Base-by-base conservation (phyloP, 768 basidiomycete species). In the Boletus tomentosulus region DNA sequence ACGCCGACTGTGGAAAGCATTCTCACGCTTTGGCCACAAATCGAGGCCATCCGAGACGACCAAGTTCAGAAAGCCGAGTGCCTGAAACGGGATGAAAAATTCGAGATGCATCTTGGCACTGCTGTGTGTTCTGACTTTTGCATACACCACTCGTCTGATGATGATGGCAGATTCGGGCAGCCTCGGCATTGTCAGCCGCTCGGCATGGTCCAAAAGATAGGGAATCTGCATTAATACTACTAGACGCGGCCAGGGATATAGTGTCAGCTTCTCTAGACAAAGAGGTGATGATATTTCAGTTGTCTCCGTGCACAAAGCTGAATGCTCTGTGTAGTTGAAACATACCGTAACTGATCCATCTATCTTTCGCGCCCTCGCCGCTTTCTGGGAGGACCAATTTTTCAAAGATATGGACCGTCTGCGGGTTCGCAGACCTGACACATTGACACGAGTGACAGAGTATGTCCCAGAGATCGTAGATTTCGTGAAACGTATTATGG, bases 391-490 rank as follows among this genome's bases (percentile, higher is more conserved):
- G 71, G 74, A 73, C 31, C 80, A 84, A 51, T 99, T 94, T 75
- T 93, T 96, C 75, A 75, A 83, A 30, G 94, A 98, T 64, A 99
- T 99, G 97, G 73, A 76, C 15, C 83, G 86, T n/a, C 80, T 99
- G 16, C 82, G 81, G 57, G 89, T 98, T 38, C 84, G 87, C 54
- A 83, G 87, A 22, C 94, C 97, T 16, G 92, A 96, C 67, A 91
- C 84, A 4, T 71, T 98, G 50, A 98, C 97, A 1, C 86, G 96
- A 39, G 97, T 98, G 6, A 95, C 95, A 1, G 97, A 98, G 71
- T 99, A 93, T 70, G 87, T 99, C 8, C 92, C 94, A 4, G 95
- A 98, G 72, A 91, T 98, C 58, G 91, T 94, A 47, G 71, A 80
- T 4, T 99, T 94, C 68, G 88, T 98, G 37, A 81, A 93, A 66